Base-by-base conservation (phyloP, 257 asterid species). In the Solanum lycopersicoides region DNA sequence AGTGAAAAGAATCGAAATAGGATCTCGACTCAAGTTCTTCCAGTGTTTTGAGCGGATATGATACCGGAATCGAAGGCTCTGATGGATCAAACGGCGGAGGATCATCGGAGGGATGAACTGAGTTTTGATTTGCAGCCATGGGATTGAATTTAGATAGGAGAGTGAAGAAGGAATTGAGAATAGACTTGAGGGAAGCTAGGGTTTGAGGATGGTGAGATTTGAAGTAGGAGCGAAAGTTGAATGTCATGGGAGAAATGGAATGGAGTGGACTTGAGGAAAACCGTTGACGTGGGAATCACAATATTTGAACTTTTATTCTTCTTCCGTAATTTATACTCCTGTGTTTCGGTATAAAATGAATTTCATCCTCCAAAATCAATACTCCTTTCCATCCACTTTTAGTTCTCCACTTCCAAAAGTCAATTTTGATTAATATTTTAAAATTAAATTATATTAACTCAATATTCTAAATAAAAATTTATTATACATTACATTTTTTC, bases 1-100 rank as follows among this genome's bases (percentile, higher is more conserved):
- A 97, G 86, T 97, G 99, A 45, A 97, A 97, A 41, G 98, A 97
- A 18, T 93, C 85, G 89, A 95, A 95, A 90, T 94, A 97, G 35
- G 91, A 91, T 68, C 97, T 95, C 9, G 97, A 92, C 65, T 95
- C 95, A 75, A 97, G 91, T 42, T 97, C 98, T 77, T 95, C 98
- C 4, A 95, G 95, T 32, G 98, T 94, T 47, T 92, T 91, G 85
- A 97, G 91, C 10, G 99, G 98, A 90, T 95, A 95, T 3, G 99
- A 95, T 41, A 97, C 34, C 1, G 98, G 99, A 86, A 87, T 44
- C 13, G 94, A 92, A 12, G 99, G 98, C 12, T 59, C 39, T 6
- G 72, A 89, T 0, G 98, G 98, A 88, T 95, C 91, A 83, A 97
- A 97, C 37, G 95, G 97, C 66, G 97, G 95, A 68, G 90, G 90